Base-by-base conservation (phyloP, 257 asterid genomes). In the Apocynum venetum region DNA sequence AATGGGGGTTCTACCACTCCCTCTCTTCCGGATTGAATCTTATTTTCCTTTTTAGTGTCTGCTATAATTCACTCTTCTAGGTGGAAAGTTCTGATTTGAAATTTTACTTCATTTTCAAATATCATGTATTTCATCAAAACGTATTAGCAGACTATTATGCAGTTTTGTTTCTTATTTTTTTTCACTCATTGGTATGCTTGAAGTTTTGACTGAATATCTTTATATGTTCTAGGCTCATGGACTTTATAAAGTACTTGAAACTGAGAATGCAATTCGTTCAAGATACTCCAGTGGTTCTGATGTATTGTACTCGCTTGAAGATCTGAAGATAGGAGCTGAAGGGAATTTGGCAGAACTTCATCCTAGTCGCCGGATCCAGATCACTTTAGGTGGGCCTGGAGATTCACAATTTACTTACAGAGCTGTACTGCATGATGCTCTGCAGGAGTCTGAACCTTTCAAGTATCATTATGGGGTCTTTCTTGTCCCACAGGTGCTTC, bases 401-500 rank as follows among this genome's bases (percentile, higher is more conserved):
- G 77, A 76, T 80, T 95, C 98, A 70, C 84, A 79, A 59, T 95
- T 89, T 87, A 61, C 78, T 14, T 96, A 96, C 80, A 91, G 84
- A 44, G 88, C 91, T 56, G 84, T 89, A 73, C 97, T 93, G 76
- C 90, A 90, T 79, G 99, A 96, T 88, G 97, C 98, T 78, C 81
- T 55, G 69, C 80, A 72, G 71, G 91, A 89, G 11, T 85, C 80
- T 71, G 98, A 75, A 65, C 89, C 91, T 74, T 89, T 93, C 77
- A 35, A 80, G 71, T 90, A 88, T 79, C 85, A 81, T 14, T 96
- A 87, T 89, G 98, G 87, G 78, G 97, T 79, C 78, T 91, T 91
- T 89, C 87, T 96, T 77, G 97, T 93, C 63, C 97, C 99, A 74
- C 89, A 87, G 83, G 99, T 95, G 49, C 76, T 92, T 88, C 72